These are phyloP conservation scores for Meyerozyma carpophila DNA, from an alignment of 1,139 yeast species.

Conservation along the genomic window DNA sequence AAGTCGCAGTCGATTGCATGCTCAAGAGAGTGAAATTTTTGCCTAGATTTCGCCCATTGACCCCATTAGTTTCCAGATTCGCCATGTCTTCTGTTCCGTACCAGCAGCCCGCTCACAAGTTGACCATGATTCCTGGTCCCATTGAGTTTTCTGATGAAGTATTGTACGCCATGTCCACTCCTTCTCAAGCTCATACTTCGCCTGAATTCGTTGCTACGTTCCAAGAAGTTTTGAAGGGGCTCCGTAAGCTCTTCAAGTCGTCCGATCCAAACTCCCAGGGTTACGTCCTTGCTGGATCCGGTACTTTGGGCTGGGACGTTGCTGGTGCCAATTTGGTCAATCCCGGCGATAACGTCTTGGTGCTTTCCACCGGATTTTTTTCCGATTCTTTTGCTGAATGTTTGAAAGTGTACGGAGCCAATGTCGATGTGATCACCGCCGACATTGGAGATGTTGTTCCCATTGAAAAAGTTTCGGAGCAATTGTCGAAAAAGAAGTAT, in stretches of 20 bases:
- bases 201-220: constrained; percentile 78
- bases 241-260: constrained; percentile 73
- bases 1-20: neutral
- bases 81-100: constrained; percentile 25
- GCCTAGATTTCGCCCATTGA: neutral
- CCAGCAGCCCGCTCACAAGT: constrained; percentile 46
- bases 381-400: constrained; percentile 84
- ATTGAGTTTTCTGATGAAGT: constrained; percentile 84
- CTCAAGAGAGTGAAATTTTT: neutral
- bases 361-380: constrained; percentile 89
- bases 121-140: constrained; percentile 89
- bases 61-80: neutral
- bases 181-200: constrained; percentile 87
- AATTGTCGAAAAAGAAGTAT: constrained; percentile 50
- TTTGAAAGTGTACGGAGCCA: constrained; percentile 65
- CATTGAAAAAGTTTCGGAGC: constrained; percentile 47
- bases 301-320: constrained; percentile 94
- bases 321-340: constrained; percentile 71
- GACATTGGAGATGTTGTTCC: constrained; percentile 70
- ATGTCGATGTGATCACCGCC: constrained; percentile 64
- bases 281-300: constrained; percentile 81
- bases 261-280: constrained; percentile 65
- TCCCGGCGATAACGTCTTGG: constrained; percentile 67
- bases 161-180: constrained; percentile 75
- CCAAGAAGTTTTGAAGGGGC: constrained; percentile 59